A percentile compares a stretch with the other conserved stretches of the same genome.
phyloP scores from a whole-genome alignment of 305 asterid genomes.

The Rubia peregrina region DNA sequence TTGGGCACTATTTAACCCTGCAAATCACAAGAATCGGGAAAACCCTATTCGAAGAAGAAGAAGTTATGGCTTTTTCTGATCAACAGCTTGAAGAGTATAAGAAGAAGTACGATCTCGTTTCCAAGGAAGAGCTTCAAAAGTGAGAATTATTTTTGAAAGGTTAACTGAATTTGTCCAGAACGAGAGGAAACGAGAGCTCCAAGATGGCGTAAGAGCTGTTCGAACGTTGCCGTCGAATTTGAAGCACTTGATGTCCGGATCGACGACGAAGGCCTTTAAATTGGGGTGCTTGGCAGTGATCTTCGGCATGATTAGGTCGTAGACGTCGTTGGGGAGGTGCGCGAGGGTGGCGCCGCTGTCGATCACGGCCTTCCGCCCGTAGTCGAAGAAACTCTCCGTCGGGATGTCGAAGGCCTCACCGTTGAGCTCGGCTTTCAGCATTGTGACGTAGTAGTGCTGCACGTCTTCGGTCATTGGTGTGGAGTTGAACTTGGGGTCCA shows the following conservation, averaged over 20 bases:
- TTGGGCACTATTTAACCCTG: too few relatives aligned
- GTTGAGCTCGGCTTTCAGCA: conserved; percentile 46
- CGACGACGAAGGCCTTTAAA: conserved; percentile 35
- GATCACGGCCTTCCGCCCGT: conserved; percentile 46
- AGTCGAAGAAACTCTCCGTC: conserved; percentile 29
- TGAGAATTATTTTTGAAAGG: too few relatives aligned
- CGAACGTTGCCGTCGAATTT: conserved; percentile 32
- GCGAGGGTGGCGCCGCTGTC: conserved; percentile 84
- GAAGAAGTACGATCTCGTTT: too few relatives aligned
- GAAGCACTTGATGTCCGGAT: conserved; percentile 48
- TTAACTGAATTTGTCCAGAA: too few relatives aligned
- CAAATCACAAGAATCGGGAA: too few relatives aligned
- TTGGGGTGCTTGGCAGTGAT: conserved; percentile 46
- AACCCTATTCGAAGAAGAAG: too few relatives aligned
- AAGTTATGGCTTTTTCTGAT: too few relatives aligned
- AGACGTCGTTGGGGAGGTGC: conserved; percentile 48
- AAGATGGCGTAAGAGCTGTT: too few relatives aligned
- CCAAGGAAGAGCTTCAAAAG: too few relatives aligned
- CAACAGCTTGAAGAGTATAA: too few relatives aligned
- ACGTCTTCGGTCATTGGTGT: conserved; percentile 46
- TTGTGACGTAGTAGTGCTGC: conserved; percentile 48
- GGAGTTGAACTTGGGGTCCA: conserved; percentile 53
- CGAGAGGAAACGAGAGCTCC: too few relatives aligned
- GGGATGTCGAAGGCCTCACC: conserved; percentile 36
- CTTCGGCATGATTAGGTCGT: conserved; percentile 34